Conservation (phyloP, 306 rosid genomes). For the Malus fusca region DNA sequence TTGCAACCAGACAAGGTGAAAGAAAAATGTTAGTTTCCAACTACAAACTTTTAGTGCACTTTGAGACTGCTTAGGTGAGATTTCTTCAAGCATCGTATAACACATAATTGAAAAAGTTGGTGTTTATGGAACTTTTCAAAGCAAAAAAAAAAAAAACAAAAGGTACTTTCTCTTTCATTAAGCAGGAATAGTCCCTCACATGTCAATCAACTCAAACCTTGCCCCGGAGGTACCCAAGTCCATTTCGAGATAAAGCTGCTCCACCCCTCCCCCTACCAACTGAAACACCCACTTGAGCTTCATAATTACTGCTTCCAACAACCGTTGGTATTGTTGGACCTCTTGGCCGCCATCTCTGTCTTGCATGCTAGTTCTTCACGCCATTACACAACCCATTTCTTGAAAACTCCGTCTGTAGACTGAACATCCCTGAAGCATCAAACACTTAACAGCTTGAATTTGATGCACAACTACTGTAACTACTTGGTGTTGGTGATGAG, state of each 20-base stretch:
- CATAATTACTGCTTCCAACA: constrained; percentile 11
- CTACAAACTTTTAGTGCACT: no score
- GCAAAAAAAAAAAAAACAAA: not conserved
- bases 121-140: no score
- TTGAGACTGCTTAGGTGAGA: no score
- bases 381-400: constrained; percentile 17
- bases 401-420: constrained; percentile 9
- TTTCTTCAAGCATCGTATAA: no score
- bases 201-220: constrained; percentile 69
- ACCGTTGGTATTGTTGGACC: constrained; percentile 35
- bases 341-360: constrained; percentile 5
- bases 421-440: constrained; percentile 11
- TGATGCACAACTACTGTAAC: not conserved
- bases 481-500: not conserved
- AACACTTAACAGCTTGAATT: not conserved
- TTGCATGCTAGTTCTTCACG: not conserved
- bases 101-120: no score
- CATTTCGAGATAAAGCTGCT: constrained; percentile 68
- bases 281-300: constrained; percentile 16
- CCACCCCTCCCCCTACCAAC: constrained; percentile 15
- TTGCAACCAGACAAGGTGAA: no score
- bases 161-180: constrained; percentile 76
- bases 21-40: no score
- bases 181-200: constrained; percentile 41
- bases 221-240: constrained; percentile 96